Evolutionary conservation across 352 stramenopile genomes (phyloP).

Genomic region (Globisporangium splendens): DNA sequence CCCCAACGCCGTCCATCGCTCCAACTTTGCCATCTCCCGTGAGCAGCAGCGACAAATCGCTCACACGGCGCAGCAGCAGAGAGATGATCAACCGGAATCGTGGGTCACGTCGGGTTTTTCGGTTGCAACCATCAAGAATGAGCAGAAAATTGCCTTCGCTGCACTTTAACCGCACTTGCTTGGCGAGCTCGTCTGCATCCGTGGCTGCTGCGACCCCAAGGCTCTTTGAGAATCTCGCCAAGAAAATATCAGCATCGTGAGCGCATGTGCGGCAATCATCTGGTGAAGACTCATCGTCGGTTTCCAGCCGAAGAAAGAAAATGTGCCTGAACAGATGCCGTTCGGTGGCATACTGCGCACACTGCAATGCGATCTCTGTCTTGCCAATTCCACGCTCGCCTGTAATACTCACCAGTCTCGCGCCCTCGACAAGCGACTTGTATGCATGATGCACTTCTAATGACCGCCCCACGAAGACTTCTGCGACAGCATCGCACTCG

Average conservation of each 20-base stretch:
- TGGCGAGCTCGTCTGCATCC: slow-evolving; percentile 42
- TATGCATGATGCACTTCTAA: slow-evolving; percentile 78
- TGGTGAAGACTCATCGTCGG: slow-evolving; percentile 9
- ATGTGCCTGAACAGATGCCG: slow-evolving; percentile 67
- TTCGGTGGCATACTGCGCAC: slow-evolving; percentile 73
- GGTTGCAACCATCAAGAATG: slow-evolving; percentile 77
- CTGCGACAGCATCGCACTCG: slow-evolving; percentile 68
- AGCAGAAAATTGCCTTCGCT: slow-evolving; percentile 54
- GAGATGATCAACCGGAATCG: slow-evolving; percentile 43
- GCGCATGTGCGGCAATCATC: neutral
- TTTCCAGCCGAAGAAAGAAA: slow-evolving; percentile 61
- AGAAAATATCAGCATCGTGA: slow-evolving; percentile 10
- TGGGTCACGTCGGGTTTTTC: slow-evolving; percentile 33
- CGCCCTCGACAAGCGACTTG: slow-evolving; percentile 73
- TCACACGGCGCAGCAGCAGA: slow-evolving; percentile 63
- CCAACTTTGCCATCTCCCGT: slow-evolving; percentile 73
- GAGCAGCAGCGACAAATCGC: slow-evolving; percentile 52
- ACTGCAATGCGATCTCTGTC: slow-evolving; percentile 74
- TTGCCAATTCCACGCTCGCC: slow-evolving; percentile 76
- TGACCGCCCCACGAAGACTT: slow-evolving; percentile 75
- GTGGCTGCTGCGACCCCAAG: slow-evolving; percentile 16
- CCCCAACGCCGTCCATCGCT: slow-evolving; percentile 71
- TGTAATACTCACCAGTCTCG: slow-evolving; percentile 69
- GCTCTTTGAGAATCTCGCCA: slow-evolving; percentile 35
- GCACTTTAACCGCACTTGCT: slow-evolving; percentile 46